Base-by-base conservation (phyloP, 352 stramenopile species). In the Pythium utonaiense region DNA sequence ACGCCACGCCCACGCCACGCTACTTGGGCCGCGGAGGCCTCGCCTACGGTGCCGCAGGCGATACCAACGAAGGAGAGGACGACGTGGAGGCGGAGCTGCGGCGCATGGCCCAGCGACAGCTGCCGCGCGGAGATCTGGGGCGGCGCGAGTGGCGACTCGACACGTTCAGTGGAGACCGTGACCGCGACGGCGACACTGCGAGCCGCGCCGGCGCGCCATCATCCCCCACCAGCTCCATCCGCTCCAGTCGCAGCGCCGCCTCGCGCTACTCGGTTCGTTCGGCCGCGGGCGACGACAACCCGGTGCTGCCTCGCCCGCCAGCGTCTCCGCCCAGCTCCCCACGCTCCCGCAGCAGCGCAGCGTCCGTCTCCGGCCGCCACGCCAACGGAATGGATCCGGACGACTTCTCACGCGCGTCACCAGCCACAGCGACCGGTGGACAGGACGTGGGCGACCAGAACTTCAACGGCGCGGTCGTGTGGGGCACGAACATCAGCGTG, bases 401-500 rank as follows among this genome's bases (percentile, higher is more conserved):
- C 45, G 58, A 76, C 42, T 67, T 70, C 36, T 86, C 77, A 3
- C 53, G 49, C 1, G 25, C 52, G 19, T 60, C 53, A 3, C 30
- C 56, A 5, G 41, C 42, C 16, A 62, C 53, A 4, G 47, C 58
- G 4, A 51, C 41, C 16, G 31, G 38, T 28, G 21, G 12, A 13
- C 22, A 24, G 8, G 27, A 52, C 16, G 66, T 69, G 0, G 63
- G 36, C 16, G 84, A 94, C 34, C 45, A 80, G 57, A 69, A 78
- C 42, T 83, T 91, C 17, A 83, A 73, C 0, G 84, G 91, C 10
- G 88, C 91, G 1, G 89, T 98, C 13, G 95, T 98, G 5, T 97
- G 89, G 88, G 93, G 93, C 40, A 98, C 95, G 8, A 96, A 96
- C 62, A 93, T 98, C 52, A 96, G 92, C 40, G 86, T 98, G 9